These are phyloP conservation scores for Allantophomopsis cytisporea DNA, from an alignment of 2,329 filamentous ascomycete species.

Conservation along the genomic window DNA sequence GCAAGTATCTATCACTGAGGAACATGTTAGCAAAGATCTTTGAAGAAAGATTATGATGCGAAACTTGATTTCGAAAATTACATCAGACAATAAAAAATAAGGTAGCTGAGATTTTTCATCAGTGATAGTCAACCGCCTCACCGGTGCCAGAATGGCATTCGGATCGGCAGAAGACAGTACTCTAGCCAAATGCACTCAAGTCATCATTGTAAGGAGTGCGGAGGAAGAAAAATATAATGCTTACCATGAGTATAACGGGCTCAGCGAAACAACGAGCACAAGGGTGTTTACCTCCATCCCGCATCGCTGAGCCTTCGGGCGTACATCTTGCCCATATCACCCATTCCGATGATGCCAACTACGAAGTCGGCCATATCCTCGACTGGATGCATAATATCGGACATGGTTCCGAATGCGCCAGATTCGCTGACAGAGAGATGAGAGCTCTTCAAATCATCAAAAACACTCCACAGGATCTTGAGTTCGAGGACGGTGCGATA, in stretches of 20 bases:
- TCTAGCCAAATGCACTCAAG: conserved; percentile 99
- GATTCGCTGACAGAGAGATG: neutral
- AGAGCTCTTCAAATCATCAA: neutral
- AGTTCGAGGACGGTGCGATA: neutral
- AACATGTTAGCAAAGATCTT: conserved; percentile 11
- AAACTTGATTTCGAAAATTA: neutral
- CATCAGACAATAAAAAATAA: conserved; percentile 81
- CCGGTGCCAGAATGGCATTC: conserved; percentile 65
- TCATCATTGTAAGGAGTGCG: conserved; percentile 59
- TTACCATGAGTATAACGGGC: conserved; percentile 13
- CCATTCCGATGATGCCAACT: conserved; percentile 96
- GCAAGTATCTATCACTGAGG: conserved; percentile 1
- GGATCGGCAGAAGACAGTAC: conserved; percentile 56
- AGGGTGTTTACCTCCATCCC: conserved; percentile 77
- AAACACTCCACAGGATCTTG: neutral
- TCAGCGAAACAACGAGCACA: conserved; percentile 18
- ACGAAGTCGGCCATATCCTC: conserved; percentile 37
- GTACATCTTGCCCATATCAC: conserved; percentile 99
- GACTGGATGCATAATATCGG: neutral
- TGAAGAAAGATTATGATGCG: conserved; percentile 3
- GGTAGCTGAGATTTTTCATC: conserved; percentile 99
- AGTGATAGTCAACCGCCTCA: conserved; percentile 59
- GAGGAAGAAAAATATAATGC: conserved; percentile 4
- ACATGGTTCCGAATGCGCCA: conserved; percentile 3
- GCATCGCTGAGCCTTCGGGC: conserved; percentile 75